Evolutionary conservation across 177 flowering plant species (phyloP).

Genomic region (Vitis hybrid): DNA sequence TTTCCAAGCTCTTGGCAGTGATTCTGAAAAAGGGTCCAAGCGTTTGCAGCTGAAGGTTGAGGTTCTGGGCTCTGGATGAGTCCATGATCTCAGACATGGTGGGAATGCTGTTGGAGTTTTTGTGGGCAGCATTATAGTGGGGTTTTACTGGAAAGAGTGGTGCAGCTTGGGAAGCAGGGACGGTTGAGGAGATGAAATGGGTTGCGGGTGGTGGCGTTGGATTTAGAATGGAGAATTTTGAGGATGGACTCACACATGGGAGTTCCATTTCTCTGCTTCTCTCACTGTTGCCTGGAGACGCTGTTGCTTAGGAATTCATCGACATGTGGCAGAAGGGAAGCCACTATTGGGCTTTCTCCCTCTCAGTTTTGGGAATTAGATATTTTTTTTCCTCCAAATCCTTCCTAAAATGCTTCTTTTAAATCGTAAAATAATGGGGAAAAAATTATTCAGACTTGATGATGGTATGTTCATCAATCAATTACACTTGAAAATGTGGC

Average conservation of each 20-base stretch:
- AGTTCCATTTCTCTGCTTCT: background rate
- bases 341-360: no score
- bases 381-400: no score
- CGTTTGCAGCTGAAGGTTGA: conserved; percentile 57
- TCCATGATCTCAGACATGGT: conserved; percentile 71
- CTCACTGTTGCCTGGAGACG: background rate
- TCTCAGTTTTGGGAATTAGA: no score
- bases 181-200: background rate
- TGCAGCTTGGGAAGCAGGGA: background rate
- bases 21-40: conserved; percentile 87
- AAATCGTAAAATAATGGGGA: no score
- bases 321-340: no score
- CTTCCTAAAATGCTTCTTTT: no score
- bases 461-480: no score
- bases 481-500: no score
- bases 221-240: conserved; percentile 2
- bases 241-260: background rate
- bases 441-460: no score
- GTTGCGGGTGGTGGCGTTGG: background rate
- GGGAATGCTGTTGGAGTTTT: conserved; percentile 24
- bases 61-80: conserved; percentile 63
- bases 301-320: no score
- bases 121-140: background rate
- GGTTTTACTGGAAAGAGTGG: no score
- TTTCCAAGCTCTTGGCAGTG: conserved; percentile 63